phyloP scores from a whole-genome alignment of 2,329 filamentous ascomycete genomes.

The Didymella lethalis region DNA sequence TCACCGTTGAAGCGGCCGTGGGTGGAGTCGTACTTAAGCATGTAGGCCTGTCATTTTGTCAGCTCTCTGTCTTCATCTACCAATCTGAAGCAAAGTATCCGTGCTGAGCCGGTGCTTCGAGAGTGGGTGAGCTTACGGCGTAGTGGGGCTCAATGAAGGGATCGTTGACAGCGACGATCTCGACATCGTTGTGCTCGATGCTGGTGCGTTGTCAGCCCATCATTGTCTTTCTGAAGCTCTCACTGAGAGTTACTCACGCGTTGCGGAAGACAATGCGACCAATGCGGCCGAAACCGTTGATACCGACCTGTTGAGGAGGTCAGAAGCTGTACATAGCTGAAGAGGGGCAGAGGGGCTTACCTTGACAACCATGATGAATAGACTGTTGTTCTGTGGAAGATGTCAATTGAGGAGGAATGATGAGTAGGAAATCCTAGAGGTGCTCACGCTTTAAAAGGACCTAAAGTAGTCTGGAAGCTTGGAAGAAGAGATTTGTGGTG shows the following conservation, averaged over 20 bases:
- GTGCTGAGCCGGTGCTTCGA: not conserved
- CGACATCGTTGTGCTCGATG: slow-evolving; percentile 85
- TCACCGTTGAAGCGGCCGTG: slow-evolving; percentile 97
- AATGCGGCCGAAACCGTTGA: slow-evolving; percentile 99
- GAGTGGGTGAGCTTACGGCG: slow-evolving; percentile 73
- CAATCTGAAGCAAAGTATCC: not conserved
- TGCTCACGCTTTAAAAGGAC: slow-evolving; percentile 35
- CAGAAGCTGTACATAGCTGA: slow-evolving; percentile 31
- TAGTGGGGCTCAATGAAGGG: slow-evolving; percentile 98
- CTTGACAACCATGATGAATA: slow-evolving; percentile 58
- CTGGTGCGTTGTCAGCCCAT: slow-evolving; percentile 52
- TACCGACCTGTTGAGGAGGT: slow-evolving; percentile 73
- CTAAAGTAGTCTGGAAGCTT: slow-evolving; percentile 28
- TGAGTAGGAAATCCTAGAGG: slow-evolving; percentile 19
- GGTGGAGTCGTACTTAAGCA: slow-evolving; percentile 99
- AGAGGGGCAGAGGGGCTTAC: slow-evolving; percentile 45
- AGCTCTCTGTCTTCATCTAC: slow-evolving; percentile 28
- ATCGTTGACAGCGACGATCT: slow-evolving; percentile 97
- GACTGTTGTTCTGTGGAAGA: slow-evolving; percentile 32
- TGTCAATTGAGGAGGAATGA: slow-evolving; percentile 25
- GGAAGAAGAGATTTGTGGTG: slow-evolving; percentile 32
- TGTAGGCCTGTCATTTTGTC: slow-evolving; percentile 78
- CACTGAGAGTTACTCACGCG: slow-evolving; percentile 65
- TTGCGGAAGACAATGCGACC: slow-evolving; percentile 99
- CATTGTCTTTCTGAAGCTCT: slow-evolving; percentile 1